phyloP scores from a whole-genome alignment of 2,329 filamentous ascomycete genomes.

The Alternaria angustiovoidea region DNA sequence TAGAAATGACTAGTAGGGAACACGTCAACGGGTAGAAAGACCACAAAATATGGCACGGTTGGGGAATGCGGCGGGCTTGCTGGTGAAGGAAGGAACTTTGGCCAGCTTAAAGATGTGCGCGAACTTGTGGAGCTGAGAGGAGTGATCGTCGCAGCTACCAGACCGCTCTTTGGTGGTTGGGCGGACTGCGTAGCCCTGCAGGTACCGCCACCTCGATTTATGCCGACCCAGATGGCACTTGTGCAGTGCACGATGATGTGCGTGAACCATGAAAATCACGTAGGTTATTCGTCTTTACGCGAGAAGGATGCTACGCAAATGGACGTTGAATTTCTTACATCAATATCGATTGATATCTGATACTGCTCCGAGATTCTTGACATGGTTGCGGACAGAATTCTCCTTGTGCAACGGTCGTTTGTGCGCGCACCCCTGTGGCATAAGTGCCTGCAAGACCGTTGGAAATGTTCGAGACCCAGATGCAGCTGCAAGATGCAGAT shows the following conservation, averaged over 20 bases:
- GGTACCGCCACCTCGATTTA: conserved; percentile 23
- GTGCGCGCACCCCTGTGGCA: conserved; percentile 11
- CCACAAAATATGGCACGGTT: conserved; percentile 25
- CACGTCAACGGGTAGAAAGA: conserved; percentile 4
- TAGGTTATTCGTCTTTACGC: conserved; percentile 1
- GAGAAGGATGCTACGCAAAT: neutral
- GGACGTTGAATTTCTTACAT: neutral
- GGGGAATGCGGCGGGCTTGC: conserved; percentile 14
- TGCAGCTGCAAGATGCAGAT: conserved; percentile 13
- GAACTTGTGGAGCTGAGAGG: conserved; percentile 38
- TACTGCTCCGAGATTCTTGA: neutral
- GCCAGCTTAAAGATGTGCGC: conserved; percentile 24
- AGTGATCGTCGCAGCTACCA: conserved; percentile 28
- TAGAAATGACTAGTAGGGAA: conserved; percentile 2
- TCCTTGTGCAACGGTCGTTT: conserved; percentile 10
- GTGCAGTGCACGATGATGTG: conserved; percentile 29
- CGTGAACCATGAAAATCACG: conserved; percentile 26
- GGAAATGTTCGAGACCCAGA: conserved; percentile 15
- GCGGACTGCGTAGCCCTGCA: conserved; percentile 27
- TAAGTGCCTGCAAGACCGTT: conserved; percentile 6
- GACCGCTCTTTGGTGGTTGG: conserved; percentile 34
- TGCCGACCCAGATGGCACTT: conserved; percentile 16
- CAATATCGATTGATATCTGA: neutral
- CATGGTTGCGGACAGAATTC: neutral
- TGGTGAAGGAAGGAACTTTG: conserved; percentile 10